Evolutionary conservation across 2,329 filamentous ascomycete genomes (phyloP).

Genomic region (Amylocarpus encephaloides): DNA sequence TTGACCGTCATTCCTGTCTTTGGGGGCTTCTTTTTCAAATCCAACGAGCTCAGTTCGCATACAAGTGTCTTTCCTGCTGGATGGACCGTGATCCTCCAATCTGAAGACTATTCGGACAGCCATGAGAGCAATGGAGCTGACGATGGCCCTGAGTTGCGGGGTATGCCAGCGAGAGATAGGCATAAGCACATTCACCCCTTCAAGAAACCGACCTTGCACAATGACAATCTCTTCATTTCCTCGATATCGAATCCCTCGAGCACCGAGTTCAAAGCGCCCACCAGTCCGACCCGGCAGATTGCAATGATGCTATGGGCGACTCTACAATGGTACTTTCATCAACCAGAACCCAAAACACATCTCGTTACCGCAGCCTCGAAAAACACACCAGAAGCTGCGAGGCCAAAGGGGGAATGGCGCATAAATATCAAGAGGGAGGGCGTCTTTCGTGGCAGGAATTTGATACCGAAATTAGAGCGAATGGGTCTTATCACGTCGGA

Average conservation of each 20-base stretch:
- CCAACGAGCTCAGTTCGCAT: constrained; percentile 64
- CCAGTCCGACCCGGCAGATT: constrained; percentile 79
- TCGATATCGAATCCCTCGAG: constrained; percentile 80
- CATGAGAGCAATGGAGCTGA: constrained; percentile 27
- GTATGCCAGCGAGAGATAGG: constrained; percentile 19
- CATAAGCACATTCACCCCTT: constrained; percentile 55
- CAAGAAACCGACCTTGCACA: constrained; percentile 64
- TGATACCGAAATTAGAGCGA: constrained; percentile 84
- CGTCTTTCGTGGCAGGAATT: constrained; percentile 73
- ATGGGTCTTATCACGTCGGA: constrained; percentile 80
- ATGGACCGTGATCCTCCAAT: constrained; percentile 84
- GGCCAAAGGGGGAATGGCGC: constrained; percentile 78
- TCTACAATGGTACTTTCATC: constrained; percentile 96
- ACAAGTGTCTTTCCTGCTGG: constrained; percentile 72
- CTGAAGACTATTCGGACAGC: constrained; percentile 39
- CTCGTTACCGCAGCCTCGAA: constrained; percentile 57
- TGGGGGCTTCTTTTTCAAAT: constrained; percentile 85
- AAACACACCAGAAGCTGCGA: constrained; percentile 60
- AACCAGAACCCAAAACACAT: constrained; percentile 62
- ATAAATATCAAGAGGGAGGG: constrained; percentile 81
- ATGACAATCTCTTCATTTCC: constrained; percentile 84
- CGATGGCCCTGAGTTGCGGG: constrained; percentile 28
- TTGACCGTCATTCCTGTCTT: constrained; percentile 81
- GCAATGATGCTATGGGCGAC: constrained; percentile 97
- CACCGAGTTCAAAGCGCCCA: constrained; percentile 71